Base-by-base conservation (phyloP, 106 monocot species). In the Ottelia alismoides region DNA sequence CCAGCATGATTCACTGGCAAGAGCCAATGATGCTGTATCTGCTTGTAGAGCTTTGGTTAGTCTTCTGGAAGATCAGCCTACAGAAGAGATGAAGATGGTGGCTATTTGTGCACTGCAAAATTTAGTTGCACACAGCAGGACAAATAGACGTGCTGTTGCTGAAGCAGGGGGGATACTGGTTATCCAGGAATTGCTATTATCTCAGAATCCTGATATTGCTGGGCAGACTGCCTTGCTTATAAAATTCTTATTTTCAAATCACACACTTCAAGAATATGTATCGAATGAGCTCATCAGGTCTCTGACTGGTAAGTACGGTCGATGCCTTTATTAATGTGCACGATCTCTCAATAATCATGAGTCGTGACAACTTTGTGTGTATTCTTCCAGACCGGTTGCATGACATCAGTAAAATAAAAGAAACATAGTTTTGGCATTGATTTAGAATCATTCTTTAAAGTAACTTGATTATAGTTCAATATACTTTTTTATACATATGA, bases 31-130 rank as follows among this genome's bases (percentile, higher is more conserved):
- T 76, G 81, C 94, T 45, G 94, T 81, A 35, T 77, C 85, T 30
- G 94, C 94, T 26, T 96, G 94, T 61, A 64, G 94, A 48, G 94
- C 88, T 52, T 57, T 96, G 48, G 85, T 96, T 31, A 96, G 82
- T 74, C 81, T 96, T 74, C 81, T 96, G 45, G 94, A 92, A 62
- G 92, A 92, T 60, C 92, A 87, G 53, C 82, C 86, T 11, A 87
- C 82, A 1, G 92, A 92, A 64, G 92, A 92, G 55, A 87, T 92
- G 82, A 82, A 76, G 56, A 67, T 74, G 74, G 92, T 92, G 28
- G 78, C 82, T 27, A 68, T 92, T 51, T 92, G 92, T 72, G 79
- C 92, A n/a, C 51, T 92, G 74, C 86, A 92, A 66, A 87, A 74
- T 49, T 69, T 92, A 67, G 92, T 92, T 27, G 69, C 80, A 76